Conservation (phyloP, 345 rosid species). For the Cardamine resedifolia region DNA sequence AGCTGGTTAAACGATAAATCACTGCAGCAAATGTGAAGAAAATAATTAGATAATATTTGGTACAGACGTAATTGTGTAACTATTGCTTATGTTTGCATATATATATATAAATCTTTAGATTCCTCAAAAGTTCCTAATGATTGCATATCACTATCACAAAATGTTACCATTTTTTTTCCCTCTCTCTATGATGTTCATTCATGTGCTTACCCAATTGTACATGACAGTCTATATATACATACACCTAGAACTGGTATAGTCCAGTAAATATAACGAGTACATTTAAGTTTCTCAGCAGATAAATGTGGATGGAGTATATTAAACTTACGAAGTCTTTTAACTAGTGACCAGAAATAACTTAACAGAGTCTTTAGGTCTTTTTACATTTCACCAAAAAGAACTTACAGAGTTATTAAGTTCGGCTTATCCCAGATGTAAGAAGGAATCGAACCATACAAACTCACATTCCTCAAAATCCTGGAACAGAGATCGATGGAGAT, state of each 20-base stretch:
- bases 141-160: neutral
- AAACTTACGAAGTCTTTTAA: neutral
- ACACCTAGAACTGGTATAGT: neutral
- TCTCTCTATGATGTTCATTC: neutral
- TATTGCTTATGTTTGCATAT: neutral
- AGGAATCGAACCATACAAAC: constrained; percentile 18
- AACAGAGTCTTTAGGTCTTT: too few species aligned
- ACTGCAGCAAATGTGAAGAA: neutral
- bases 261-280: neutral
- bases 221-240: neutral
- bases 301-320: neutral
- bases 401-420: neutral
- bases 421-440: constrained; percentile 2
- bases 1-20: constrained; percentile 35
- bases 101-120: neutral
- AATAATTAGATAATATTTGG: too few species aligned
- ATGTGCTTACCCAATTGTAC: neutral
- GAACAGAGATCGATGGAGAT: neutral
- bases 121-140: neutral
- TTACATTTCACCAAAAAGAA: neutral
- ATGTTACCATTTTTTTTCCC: neutral
- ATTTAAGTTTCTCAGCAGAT: neutral
- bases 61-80: neutral
- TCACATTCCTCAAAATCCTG: constrained; percentile 30
- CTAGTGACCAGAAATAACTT: neutral